phyloP scores from a whole-genome alignment of 2,329 filamentous ascomycete species.

The Colletotrichum sojae region DNA sequence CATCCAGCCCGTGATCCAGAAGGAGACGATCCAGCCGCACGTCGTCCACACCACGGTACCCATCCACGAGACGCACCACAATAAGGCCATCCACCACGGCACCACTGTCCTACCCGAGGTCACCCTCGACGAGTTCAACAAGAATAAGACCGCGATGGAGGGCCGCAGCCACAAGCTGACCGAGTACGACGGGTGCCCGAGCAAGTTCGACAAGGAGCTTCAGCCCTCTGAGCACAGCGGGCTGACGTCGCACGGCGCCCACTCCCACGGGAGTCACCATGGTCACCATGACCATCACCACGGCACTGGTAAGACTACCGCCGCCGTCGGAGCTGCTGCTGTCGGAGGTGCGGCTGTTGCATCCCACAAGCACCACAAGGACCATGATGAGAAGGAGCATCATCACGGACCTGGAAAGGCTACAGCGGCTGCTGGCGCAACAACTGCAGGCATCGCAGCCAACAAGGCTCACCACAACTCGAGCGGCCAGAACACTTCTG shows the following conservation, averaged over 20 bases:
- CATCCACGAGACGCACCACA: slow-evolving; percentile 80
- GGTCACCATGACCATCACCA: background rate
- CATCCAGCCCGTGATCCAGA: slow-evolving; percentile 79
- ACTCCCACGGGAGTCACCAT: background rate
- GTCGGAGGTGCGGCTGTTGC: background rate
- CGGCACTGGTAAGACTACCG: slow-evolving; percentile 1
- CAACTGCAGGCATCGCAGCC: background rate
- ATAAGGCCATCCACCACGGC: slow-evolving; percentile 75
- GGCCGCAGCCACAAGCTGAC: slow-evolving; percentile 55
- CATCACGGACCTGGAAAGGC: background rate
- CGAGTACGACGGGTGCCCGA: slow-evolving; percentile 74
- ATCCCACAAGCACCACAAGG: slow-evolving; percentile 5
- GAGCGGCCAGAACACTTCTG: background rate
- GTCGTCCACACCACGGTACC: slow-evolving; percentile 81
- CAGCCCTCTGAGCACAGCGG: slow-evolving; percentile 34
- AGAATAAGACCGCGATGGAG: slow-evolving; percentile 58
- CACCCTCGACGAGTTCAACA: slow-evolving; percentile 74
- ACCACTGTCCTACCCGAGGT: slow-evolving; percentile 75
- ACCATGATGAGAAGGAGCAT: background rate
- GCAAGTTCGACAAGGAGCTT: slow-evolving; percentile 53
- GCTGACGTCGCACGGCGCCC: background rate
- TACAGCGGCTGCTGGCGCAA: background rate
- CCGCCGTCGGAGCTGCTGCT: background rate
- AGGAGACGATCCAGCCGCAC: slow-evolving; percentile 76
- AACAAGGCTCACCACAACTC: slow-evolving; percentile 7